Base-by-base conservation (phyloP, 176 grass and related monocot species). In the Avena atlantica region DNA sequence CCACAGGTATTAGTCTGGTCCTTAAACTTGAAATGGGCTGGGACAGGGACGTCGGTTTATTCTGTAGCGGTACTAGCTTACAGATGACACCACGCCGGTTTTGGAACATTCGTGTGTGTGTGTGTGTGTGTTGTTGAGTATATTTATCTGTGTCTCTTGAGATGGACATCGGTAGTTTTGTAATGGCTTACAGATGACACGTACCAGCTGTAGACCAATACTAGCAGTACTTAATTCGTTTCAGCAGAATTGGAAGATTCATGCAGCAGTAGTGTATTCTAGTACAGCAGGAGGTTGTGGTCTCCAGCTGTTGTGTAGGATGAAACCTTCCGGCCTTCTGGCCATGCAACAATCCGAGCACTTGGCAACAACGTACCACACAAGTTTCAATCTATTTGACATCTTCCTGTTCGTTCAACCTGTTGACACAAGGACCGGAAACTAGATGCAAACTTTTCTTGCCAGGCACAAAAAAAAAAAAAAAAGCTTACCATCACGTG, bases 401-500 rank as follows among this genome's bases (percentile, higher is more conserved):
- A 50, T 17, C 65, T 65, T 57, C 63, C 0, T 31, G 14, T 3
- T 19, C 25, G 3, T 11, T 20, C 59, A 40, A 11, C 58, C 13
- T 51, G 11, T 6, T n/a, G 37, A 83, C 73, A 65, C 1, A 19
- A 77, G 3, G 77, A 81, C 86, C 11, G 49, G 17, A 78, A 64
- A 27, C 67, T 40, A 27, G 82, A 81, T 29, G 62, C 59, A 31
- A 24, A 7, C 44, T 70, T 70, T 81, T 49, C 8, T 20, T 15
- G 20, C 11, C 0, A 69, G 34, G 31, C 49, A 71, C 64, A n/a
- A n/a, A n/a, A n/a, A n/a, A 27, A 31, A 31, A 40, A n/a, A 20
- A 59, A 65, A 68, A 78, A 70, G 50, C 64, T 73, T 74, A 61
- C 37, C 40, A 9, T 53, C 81, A 84, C 44, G 89, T 76, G 81